These are phyloP conservation scores for Aethionema arabicum DNA, from an alignment of 345 rosid genomes.

Conservation along the genomic window DNA sequence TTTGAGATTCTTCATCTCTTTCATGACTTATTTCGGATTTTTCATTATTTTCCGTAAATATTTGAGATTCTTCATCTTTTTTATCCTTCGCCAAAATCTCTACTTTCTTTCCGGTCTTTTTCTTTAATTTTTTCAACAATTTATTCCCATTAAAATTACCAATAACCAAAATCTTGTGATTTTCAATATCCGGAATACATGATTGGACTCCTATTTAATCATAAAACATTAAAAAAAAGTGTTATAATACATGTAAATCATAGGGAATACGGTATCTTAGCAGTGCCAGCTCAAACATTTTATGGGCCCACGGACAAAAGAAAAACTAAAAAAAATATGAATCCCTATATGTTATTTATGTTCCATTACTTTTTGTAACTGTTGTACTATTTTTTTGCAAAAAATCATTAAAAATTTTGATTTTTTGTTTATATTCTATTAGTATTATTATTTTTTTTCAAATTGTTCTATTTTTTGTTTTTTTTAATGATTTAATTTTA, in stretches of 20 bases:
- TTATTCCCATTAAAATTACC: slow-evolving; percentile 58
- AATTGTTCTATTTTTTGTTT: no score
- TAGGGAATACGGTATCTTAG: no score
- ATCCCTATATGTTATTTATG: no score
- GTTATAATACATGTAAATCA: neutral
- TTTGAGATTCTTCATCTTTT: slow-evolving; percentile 22
- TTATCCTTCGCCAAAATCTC: slow-evolving; percentile 35
- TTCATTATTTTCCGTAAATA: neutral
- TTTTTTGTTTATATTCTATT: no score
- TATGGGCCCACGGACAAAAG: no score
- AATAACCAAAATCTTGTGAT: slow-evolving; percentile 47
- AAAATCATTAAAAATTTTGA: no score
- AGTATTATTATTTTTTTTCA: no score
- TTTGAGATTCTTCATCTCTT: slow-evolving; percentile 2
- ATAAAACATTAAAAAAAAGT: slow-evolving; percentile 8
- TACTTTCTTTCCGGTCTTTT: slow-evolving; percentile 48
- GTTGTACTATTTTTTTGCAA: no score
- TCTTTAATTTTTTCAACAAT: slow-evolving; percentile 55
- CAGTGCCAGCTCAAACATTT: no score
- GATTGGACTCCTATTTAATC: slow-evolving; percentile 53
- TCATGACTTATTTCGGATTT: neutral
- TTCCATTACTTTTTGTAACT: no score
- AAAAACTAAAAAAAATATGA: no score
- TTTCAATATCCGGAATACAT: slow-evolving; percentile 48
- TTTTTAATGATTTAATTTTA: no score